Evolutionary conservation across 495 filamentous ascomycete genomes (phyloP), one percentile per base, ranked within the genome.

Genomic region (Rusavskia elegans): DNA sequence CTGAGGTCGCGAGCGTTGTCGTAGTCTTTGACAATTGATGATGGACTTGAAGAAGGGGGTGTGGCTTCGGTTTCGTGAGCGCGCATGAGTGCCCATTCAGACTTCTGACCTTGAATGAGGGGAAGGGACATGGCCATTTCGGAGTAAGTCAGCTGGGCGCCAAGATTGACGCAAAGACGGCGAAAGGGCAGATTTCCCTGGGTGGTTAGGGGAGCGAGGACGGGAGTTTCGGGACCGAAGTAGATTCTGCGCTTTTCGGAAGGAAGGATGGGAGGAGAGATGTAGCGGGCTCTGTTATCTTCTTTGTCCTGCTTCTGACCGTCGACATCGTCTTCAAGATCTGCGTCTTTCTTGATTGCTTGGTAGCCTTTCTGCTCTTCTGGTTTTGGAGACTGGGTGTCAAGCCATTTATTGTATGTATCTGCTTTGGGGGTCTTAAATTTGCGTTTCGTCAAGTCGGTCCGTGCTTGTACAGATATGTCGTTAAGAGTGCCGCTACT

Each of bases 141-240:
- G 0, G 92, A 97, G 70, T 95, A 97, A 3, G 90, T 98, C 36
- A 93, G 69, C 56, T 95, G 85, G 19, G 92, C 89, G 21, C 92
- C 93, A 19, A 96, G 77, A 49, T 84, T 81, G 0, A 82, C 80
- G 60, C 92, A 97, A n/a, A 98, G 78, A 49, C 93, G 78, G 42
- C 92, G 84, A 71, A 95, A 98, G 1, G 92, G 93, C 27, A 97
- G 70, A 59, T 98, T 98, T n/a, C 92, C 92, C 66, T 96, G 92
- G 2, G 92, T 98, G 0, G 92, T 86, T 46, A 86, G 65, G 40
- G 92, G 92, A 3, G 93, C 92, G 17, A 98, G 74, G 23, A 89
- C 77, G 0, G 93, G 89, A 3, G 92, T 97, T 59, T 97, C 89
- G 6, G 81, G 80, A 9, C 89, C 88, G 62, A 95, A 95, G 64